Evolutionary conservation across 2,329 filamentous ascomycete genomes (phyloP), one percentile per base, ranked within the genome.

Genomic region (Xylaria sp.): DNA sequence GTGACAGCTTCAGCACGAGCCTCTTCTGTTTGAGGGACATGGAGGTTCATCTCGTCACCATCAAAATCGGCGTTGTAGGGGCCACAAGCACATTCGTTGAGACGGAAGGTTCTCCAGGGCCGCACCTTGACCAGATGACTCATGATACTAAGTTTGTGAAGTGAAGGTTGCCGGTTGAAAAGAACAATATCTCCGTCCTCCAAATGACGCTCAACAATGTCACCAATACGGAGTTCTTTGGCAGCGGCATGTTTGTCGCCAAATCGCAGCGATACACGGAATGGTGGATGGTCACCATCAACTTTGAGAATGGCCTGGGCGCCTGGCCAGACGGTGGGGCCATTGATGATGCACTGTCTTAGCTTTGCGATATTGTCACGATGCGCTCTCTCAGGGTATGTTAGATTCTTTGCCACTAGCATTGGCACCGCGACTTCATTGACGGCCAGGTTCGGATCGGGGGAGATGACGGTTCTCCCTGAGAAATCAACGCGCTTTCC

Each of bases 31-130:
- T 99, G 95, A 2, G 95, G 95, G 15, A 99, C 94, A 78, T 99
- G 95, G 50, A 99, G 79, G 71, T 99, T 99, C 95, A 99, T 99
- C 77, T 99, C 95, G 71, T 99, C 95, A 63, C 95, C 95, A 72
- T 99, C 95, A 70, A 99, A 99, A 85, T 99, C 95, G 59, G 95
- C 95, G 71, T 99, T 99, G 83, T 99, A 99, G 3, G 95, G 95
- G 65, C 91, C 94, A 78, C 95, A 99, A 1, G 97, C 95, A 85
- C 95, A 99, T 76, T 99, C 95, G 75, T 99, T 99, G 17, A 99
- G 84, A 57, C 95, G 90, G 75, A 99, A 98, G 0, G 95, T 99
- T 76, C 94, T 89, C 89, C 95, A 96, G 0, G 94, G 95, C 52
- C 95, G 88, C 51, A 99, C 88, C 77, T 97, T 97, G 70, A 90